Base-by-base conservation (phyloP, 495 filamentous ascomycete species). In the Beverwykella pulmonaria region DNA sequence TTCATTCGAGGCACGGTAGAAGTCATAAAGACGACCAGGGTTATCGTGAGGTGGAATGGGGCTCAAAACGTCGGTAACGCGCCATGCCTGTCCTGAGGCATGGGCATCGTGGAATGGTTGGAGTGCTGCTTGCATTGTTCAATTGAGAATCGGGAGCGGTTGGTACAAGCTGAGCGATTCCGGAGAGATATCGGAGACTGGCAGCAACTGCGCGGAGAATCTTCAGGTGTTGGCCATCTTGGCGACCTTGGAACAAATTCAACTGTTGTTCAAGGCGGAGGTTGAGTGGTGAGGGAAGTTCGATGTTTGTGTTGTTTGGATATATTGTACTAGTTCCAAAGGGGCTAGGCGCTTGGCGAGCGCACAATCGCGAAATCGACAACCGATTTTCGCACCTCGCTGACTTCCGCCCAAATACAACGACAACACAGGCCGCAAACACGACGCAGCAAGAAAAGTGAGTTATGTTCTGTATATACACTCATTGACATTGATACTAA, bases 31-130 rank as follows among this genome's bases (percentile, higher is more conserved):
- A 49, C 86, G 84, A 36, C 81, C 76, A 25, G 84, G 81, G 53
- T 89, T 75, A 30, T 83, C 76, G 0, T 79, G 53, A 14, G 88
- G 80, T 26, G 84, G 71, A 59, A 87, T 79, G 41, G 92, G 92
- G 2, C 82, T 87, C 56, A 97, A 77, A 14, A 90, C 88, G 49
- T 82, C 79, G 34, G 91, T 86, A 17, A 97, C 84, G 27, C 74
- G 78, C 68, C 85, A 85, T 54, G 91, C 91, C 63, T 88, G 82
- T 25, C 80, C 76, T 10, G 73, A 71, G 15, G 72, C 69, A 63
- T 87, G 81, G 32, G 88, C 87, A 32, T 79, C 74, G 49, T 77
- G 80, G 73, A 92, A 94, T 27, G 88, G 83, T 19, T 71, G 67
- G 48, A 88, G 83, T 23, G 90, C 69, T 22, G 78, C 72, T 66